phyloP scores from a whole-genome alignment of 2,329 filamentous ascomycete species.

The Aureobasidium subglaciale region DNA sequence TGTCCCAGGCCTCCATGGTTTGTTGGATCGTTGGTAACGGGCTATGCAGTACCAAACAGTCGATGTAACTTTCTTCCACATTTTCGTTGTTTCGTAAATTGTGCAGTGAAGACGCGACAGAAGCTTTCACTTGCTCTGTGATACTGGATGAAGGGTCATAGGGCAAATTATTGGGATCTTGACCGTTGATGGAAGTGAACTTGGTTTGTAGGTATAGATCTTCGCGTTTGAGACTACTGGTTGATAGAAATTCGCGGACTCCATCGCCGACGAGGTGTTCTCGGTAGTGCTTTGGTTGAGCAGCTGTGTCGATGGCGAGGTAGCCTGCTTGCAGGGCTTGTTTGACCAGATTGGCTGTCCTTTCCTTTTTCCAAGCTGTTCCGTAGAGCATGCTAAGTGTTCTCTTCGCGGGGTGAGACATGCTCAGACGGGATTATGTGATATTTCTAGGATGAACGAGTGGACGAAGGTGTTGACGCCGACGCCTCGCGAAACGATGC shows the following conservation, averaged over 20 bases:
- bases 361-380: slow-evolving; percentile 77
- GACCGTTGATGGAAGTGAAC: slow-evolving; percentile 59
- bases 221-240: slow-evolving; percentile 51
- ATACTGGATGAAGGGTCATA: slow-evolving; percentile 55
- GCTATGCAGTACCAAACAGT: slow-evolving; percentile 54
- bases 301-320: slow-evolving; percentile 67
- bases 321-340: slow-evolving; percentile 63
- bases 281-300: slow-evolving; percentile 70
- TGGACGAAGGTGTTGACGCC: not conserved
- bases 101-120: slow-evolving; percentile 58
- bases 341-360: slow-evolving; percentile 60
- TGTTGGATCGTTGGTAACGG: slow-evolving; percentile 44
- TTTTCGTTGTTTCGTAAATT: slow-evolving; percentile 48
- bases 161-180: slow-evolving; percentile 54
- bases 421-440: too few species aligned
- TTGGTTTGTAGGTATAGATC: slow-evolving; percentile 80
- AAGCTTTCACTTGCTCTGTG: slow-evolving; percentile 58
- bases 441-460: not conserved
- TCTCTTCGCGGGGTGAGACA: not conserved
- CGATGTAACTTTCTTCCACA: slow-evolving; percentile 43
- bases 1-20: slow-evolving; percentile 58
- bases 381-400: slow-evolving; percentile 58
- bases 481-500: too few species aligned
- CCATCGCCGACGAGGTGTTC: slow-evolving; percentile 64
- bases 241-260: slow-evolving; percentile 53